Percentiles rank a stretch among this genome's conserved stretches.
phyloP scores from a whole-genome alignment of 2,329 filamentous ascomycete genomes.

The Fusarium vanettenii region DNA sequence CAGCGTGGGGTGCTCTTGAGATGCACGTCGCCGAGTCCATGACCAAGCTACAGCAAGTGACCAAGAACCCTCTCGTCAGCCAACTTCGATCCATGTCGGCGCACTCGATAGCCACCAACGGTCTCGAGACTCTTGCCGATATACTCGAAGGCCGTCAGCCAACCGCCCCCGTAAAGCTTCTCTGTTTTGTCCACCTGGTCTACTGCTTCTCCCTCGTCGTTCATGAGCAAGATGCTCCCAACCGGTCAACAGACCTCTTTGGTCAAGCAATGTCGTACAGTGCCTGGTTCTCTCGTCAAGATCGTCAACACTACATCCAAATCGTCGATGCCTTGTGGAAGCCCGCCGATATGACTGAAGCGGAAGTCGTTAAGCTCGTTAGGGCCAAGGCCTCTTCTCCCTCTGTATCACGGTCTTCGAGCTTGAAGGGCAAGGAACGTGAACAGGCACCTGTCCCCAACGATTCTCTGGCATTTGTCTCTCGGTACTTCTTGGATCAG shows the following conservation, averaged over 20 bases:
- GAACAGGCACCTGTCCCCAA: conserved; percentile 48
- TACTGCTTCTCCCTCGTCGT: conserved; percentile 63
- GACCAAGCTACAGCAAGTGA: conserved; percentile 54
- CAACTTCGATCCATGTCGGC: conserved; percentile 55
- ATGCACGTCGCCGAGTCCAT: conserved; percentile 59
- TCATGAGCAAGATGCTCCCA: conserved; percentile 54
- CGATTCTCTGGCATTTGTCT: conserved; percentile 56
- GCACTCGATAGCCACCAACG: conserved; percentile 53
- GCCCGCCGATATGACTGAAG: conserved; percentile 49
- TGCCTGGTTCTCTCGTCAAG: conserved; percentile 50
- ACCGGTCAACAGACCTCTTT: conserved; percentile 56
- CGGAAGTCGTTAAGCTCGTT: conserved; percentile 46
- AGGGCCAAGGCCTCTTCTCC: conserved; percentile 29
- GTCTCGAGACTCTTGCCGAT: conserved; percentile 55
- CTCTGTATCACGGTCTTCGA: conserved; percentile 37
- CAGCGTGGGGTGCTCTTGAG: conserved; percentile 58
- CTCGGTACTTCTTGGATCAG: conserved; percentile 64
- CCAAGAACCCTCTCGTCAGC: conserved; percentile 55
- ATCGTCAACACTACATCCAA: conserved; percentile 55
- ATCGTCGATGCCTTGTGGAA: conserved; percentile 62
- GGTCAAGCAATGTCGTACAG: conserved; percentile 60
- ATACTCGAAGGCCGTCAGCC: conserved; percentile 54
- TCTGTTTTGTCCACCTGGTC: conserved; percentile 65
- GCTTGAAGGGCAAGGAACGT: conserved; percentile 57
- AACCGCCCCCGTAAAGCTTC: conserved; percentile 54